Conservation (phyloP, 306 rosid genomes). For the Mimosa pudica region DNA sequence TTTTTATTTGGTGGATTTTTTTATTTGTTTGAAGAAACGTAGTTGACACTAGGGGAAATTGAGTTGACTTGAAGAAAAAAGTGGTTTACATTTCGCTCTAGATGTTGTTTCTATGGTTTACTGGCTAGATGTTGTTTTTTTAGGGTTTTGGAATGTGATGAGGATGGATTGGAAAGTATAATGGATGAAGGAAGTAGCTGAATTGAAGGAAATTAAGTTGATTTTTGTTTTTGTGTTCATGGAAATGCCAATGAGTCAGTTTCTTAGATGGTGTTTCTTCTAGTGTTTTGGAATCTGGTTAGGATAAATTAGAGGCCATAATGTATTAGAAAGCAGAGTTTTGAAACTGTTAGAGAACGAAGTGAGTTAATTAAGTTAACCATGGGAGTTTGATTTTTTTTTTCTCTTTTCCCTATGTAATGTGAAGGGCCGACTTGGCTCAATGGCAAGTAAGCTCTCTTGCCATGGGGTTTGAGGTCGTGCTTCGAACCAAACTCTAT, state of each 20-base stretch:
- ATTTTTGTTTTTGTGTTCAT: neutral
- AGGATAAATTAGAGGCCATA: neutral
- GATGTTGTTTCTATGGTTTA: too few relatives aligned
- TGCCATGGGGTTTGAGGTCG: too few relatives aligned
- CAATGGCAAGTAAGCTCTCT: too few relatives aligned
- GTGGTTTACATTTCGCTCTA: too few relatives aligned
- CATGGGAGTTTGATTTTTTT: too few relatives aligned
- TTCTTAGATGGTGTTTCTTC: neutral
- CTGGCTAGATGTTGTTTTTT: too few relatives aligned
- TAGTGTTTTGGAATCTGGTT: slow-evolving; percentile 5
- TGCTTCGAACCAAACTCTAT: too few relatives aligned
- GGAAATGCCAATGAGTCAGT: neutral
- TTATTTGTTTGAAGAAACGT: neutral
- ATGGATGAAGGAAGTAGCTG: neutral
- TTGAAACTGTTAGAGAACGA: neutral
- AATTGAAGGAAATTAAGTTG: neutral
- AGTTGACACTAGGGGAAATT: neutral
- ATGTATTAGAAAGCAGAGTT: neutral
- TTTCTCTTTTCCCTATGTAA: neutral
- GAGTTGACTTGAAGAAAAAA: neutral
- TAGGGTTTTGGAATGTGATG: too few relatives aligned
- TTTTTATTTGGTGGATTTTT: neutral
- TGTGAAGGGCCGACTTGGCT: neutral
- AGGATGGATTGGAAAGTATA: too few relatives aligned
- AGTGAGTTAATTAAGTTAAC: neutral